phyloP scores from a whole-genome alignment of 495 filamentous ascomycete species.

The Talaromyces proteolyticus region DNA sequence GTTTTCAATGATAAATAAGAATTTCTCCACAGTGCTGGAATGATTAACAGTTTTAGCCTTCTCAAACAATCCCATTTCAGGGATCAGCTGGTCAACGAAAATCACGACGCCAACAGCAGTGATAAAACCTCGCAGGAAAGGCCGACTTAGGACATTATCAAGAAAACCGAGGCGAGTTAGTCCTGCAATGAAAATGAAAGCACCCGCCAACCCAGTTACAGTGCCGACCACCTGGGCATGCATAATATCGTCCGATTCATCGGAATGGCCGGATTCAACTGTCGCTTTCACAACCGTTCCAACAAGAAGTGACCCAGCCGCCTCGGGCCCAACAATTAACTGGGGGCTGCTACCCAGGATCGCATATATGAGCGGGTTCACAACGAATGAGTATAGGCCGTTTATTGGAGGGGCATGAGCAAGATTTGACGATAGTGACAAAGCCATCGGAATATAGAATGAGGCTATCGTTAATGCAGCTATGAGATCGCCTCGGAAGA shows the following conservation, averaged over 20 bases:
- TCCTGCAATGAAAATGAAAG: conserved; percentile 79
- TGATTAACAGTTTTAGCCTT: conserved; percentile 63
- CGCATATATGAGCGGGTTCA: conserved; percentile 87
- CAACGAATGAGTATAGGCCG: conserved; percentile 91
- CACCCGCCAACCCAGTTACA: conserved; percentile 79
- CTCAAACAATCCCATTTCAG: conserved; percentile 73
- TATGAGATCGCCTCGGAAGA: conserved; percentile 78
- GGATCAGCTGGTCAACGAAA: conserved; percentile 88
- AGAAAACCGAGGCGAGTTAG: conserved; percentile 84
- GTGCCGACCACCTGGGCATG: conserved; percentile 85
- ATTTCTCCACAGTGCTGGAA: conserved; percentile 78
- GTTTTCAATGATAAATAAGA: conserved; percentile 70
- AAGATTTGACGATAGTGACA: conserved; percentile 90
- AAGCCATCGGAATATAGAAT: conserved; percentile 96
- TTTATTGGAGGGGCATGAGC: conserved; percentile 91
- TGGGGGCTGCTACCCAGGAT: conserved; percentile 84
- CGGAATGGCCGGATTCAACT: conserved; percentile 59
- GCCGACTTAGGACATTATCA: conserved; percentile 88
- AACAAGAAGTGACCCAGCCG: conserved; percentile 84
- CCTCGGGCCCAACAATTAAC: conserved; percentile 94
- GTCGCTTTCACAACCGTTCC: conserved; percentile 79
- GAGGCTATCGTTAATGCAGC: conserved; percentile 88
- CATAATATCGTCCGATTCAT: conserved; percentile 62
- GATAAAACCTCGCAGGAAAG: conserved; percentile 93
- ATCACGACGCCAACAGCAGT: conserved; percentile 95